Conservation (phyloP, 441 rosid species). For the Brassica balearica region DNA sequence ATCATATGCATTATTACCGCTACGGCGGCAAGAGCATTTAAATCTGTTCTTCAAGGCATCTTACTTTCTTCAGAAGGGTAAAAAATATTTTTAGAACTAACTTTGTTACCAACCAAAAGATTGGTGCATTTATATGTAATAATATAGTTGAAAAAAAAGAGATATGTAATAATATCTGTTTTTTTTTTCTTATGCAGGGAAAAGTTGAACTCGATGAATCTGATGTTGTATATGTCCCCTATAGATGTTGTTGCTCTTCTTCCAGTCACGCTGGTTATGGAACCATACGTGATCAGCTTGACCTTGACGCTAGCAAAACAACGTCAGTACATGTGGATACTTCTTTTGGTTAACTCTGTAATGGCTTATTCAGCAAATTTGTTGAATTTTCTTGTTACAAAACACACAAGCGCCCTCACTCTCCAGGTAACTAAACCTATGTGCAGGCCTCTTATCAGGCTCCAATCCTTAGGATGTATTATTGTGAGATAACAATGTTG, state of each 20-base stretch:
- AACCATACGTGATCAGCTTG: slow-evolving; percentile 67
- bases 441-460: slow-evolving; percentile 1
- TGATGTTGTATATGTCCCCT: slow-evolving; percentile 89
- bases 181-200: slow-evolving; percentile 54
- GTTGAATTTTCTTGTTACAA: slow-evolving; percentile 88
- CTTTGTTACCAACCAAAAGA: neutral
- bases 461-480: neutral
- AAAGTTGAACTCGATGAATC: slow-evolving; percentile 88
- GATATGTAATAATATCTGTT: neutral
- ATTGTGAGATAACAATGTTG: slow-evolving; percentile 17
- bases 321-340: slow-evolving; percentile 74
- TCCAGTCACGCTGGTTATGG: slow-evolving; percentile 76
- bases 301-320: slow-evolving; percentile 60
- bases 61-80: slow-evolving; percentile 97
- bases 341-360: slow-evolving; percentile 69
- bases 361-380: slow-evolving; percentile 87
- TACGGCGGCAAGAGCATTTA: slow-evolving; percentile 93
- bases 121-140: neutral
- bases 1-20: slow-evolving; percentile 36
- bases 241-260: slow-evolving; percentile 80
- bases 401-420: slow-evolving; percentile 85
- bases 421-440: slow-evolving; percentile 66
- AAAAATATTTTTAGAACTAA: neutral
- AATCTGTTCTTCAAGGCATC: slow-evolving; percentile 91
- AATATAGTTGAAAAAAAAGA: neutral